Evolutionary conservation across 441 rosid species (phyloP).

Genomic region (Rhodomyrtus psidioides): DNA sequence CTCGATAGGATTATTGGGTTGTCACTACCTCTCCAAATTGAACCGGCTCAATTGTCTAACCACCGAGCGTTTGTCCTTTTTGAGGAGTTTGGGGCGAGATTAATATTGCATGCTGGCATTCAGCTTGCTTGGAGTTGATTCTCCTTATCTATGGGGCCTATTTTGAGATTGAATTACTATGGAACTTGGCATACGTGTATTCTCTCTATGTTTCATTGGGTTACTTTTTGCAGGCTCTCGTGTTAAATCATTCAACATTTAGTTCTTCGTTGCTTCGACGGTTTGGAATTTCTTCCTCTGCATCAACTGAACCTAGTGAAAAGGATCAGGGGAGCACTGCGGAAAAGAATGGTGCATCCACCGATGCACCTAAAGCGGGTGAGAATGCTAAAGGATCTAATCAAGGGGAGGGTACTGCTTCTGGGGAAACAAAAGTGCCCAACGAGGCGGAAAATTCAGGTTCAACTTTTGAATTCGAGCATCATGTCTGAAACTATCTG

Average conservation of each 20-base stretch:
- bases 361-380: constrained; percentile 11
- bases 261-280: constrained; percentile 38
- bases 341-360: constrained; percentile 4
- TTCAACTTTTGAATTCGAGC: constrained; percentile 16
- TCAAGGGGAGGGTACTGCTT: neutral
- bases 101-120: neutral
- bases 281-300: constrained; percentile 64
- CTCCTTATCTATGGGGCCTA: neutral
- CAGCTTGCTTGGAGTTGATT: neutral
- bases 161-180: neutral
- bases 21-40: neutral
- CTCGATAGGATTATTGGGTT: neutral
- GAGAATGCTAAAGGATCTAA: constrained; percentile 20
- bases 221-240: constrained; percentile 28
- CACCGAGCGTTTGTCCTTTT: neutral
- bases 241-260: constrained; percentile 26
- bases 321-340: constrained; percentile 28
- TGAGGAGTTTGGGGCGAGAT: neutral
- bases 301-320: constrained; percentile 47
- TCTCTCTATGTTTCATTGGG: constrained; percentile 25
- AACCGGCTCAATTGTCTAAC: neutral
- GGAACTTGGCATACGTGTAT: neutral
- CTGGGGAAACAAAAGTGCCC: constrained; percentile 18
- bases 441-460: constrained; percentile 25
- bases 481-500: constrained; percentile 12